These are phyloP conservation scores for Fraxinus albicans DNA, from an alignment of 305 asterid genomes.

Conservation along the genomic window DNA sequence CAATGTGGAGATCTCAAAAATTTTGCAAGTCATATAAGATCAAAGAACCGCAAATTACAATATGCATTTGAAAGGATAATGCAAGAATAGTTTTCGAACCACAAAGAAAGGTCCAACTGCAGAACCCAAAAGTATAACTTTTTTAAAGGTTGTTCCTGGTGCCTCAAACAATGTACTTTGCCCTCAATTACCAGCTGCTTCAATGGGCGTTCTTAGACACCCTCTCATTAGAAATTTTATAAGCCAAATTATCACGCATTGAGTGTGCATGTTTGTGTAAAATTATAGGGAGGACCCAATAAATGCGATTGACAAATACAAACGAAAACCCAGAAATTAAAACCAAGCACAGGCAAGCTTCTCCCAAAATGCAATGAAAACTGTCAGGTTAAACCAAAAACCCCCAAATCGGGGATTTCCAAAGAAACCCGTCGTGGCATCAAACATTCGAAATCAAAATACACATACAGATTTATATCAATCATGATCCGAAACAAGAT, in stretches of 20 bases:
- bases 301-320: constrained; percentile 1
- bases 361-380: constrained; percentile 5
- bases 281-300: constrained; percentile 11
- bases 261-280: neutral
- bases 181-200: constrained; percentile 1
- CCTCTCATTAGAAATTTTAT: neutral
- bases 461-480: constrained; percentile 11
- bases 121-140: neutral
- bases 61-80: neutral
- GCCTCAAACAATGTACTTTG: neutral
- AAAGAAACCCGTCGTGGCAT: neutral
- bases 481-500: constrained; percentile 21
- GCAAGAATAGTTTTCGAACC: constrained; percentile 13
- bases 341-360: constrained; percentile 5
- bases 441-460: constrained; percentile 16
- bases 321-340: constrained; percentile 21
- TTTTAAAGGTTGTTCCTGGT: neutral
- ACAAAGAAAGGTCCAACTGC: constrained; percentile 8
- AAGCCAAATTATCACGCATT: neutral
- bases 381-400: constrained; percentile 11
- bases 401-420: constrained; percentile 17
- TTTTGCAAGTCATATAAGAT: constrained; percentile 1
- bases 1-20: constrained; percentile 11
- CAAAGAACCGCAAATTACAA: constrained; percentile 11
- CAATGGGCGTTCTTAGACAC: neutral